A percentile compares a stretch with the other conserved stretches of the same genome.
phyloP scores from a whole-genome alignment of 2,329 filamentous ascomycete genomes.

The Ascocoryne sarcoides region DNA sequence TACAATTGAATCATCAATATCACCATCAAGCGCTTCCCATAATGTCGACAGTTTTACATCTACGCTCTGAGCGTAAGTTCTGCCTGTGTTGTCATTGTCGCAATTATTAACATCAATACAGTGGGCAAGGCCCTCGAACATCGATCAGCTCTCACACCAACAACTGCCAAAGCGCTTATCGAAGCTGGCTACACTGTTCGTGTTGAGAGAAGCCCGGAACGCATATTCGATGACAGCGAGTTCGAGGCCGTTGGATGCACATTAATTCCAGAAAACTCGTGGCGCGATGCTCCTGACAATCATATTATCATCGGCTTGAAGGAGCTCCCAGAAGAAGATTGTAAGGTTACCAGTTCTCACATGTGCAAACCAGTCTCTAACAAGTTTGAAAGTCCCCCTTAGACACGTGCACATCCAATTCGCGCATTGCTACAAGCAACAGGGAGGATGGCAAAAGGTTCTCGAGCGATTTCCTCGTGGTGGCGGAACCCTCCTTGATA shows the following conservation, averaged over 20 bases:
- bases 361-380: slow-evolving; percentile 3
- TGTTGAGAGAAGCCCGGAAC: slow-evolving; percentile 57
- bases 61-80: slow-evolving; percentile 33
- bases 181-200: slow-evolving; percentile 61
- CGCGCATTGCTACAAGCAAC: slow-evolving; percentile 67
- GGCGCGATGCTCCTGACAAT: slow-evolving; percentile 57
- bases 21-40: slow-evolving; percentile 11
- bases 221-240: slow-evolving; percentile 56
- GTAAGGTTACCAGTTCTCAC: slow-evolving; percentile 30
- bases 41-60: slow-evolving; percentile 30
- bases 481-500: slow-evolving; percentile 69
- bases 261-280: slow-evolving; percentile 57
- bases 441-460: slow-evolving; percentile 70
- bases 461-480: slow-evolving; percentile 72
- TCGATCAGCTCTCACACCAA: slow-evolving; percentile 31
- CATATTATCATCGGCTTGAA: slow-evolving; percentile 70
- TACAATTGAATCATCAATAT: neutral
- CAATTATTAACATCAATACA: slow-evolving; percentile 22
- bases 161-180: slow-evolving; percentile 50
- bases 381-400: slow-evolving; percentile 43
- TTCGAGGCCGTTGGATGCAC: slow-evolving; percentile 55
- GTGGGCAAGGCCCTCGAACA: slow-evolving; percentile 34
- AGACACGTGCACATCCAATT: slow-evolving; percentile 68
- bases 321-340: slow-evolving; percentile 65
- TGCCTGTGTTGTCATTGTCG: slow-evolving; percentile 13